Percentiles rank a stretch among this genome's conserved stretches.
phyloP scores from a whole-genome alignment of 2,329 filamentous ascomycete species.

The Pestalotiopsis sp. region DNA sequence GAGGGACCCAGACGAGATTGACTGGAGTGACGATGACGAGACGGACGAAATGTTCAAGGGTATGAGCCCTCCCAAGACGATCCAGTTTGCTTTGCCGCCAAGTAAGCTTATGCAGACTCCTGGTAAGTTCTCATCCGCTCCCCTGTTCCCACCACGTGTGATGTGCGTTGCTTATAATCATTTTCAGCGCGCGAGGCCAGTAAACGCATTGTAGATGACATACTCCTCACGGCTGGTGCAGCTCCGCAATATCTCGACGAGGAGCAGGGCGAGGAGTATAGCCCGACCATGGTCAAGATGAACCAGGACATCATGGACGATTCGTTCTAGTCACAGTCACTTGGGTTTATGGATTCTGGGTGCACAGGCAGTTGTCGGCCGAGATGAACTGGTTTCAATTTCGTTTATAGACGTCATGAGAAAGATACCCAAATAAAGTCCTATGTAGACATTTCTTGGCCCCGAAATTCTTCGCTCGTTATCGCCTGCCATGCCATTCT shows the following conservation, averaged over 20 bases:
- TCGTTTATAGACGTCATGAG: slow-evolving; percentile 3
- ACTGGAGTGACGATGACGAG: slow-evolving; percentile 72
- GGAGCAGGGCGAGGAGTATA: slow-evolving; percentile 49
- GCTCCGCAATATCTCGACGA: slow-evolving; percentile 49
- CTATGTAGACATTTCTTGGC: not conserved
- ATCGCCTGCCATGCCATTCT: not conserved
- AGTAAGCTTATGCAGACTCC: slow-evolving; percentile 80
- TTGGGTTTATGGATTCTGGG: not conserved
- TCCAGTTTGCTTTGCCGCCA: slow-evolving; percentile 80
- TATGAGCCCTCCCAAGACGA: slow-evolving; percentile 91
- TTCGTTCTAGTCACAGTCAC: slow-evolving; percentile 49
- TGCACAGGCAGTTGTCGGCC: not conserved
- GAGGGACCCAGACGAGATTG: slow-evolving; percentile 53
- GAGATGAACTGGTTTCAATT: not conserved
- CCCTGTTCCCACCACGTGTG: not conserved
- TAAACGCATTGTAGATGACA: slow-evolving; percentile 77
- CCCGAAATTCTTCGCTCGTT: not conserved
- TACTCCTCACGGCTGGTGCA: slow-evolving; percentile 74
- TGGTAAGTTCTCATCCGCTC: slow-evolving; percentile 47
- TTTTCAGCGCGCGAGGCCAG: slow-evolving; percentile 73
- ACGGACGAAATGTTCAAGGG: slow-evolving; percentile 63
- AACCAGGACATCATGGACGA: slow-evolving; percentile 63
- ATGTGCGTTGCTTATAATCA: slow-evolving; percentile 13
- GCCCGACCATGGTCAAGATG: slow-evolving; percentile 67
- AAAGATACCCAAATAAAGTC: slow-evolving; percentile 1